Base-by-base conservation (phyloP, 106 monocot genomes). In the Chionographis japonica region DNA sequence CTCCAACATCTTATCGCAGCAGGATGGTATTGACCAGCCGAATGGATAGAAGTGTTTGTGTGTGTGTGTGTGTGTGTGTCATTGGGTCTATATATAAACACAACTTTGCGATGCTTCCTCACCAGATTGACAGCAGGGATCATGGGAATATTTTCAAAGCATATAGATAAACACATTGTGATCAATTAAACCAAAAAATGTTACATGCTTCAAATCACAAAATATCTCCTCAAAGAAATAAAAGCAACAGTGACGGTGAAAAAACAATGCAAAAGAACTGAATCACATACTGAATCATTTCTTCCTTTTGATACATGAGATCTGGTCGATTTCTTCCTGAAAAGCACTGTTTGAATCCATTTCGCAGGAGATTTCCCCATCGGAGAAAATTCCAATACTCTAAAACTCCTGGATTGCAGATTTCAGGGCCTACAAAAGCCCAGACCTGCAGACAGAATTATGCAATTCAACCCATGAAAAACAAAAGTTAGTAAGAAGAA, bases 341-440 rank as follows among this genome's bases (percentile, higher is more conserved):
- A 91, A n/a, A 94, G 70, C 59, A 95, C 50, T 2, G 85, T 68
- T 36, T 90, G 92, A 35, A 98, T 83, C 97, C 97, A 98, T 61
- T 90, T 98, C 9, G 67, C 97, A n/a, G 97, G 97, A n/a, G 97
- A 98, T 73, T 89, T 98, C 65, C 89, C 92, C 97, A 98, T 98
- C 14, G 35, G 19, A 41, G 58, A 20, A 38, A 51, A 60, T 19
- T 27, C 27, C 27, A 27, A 27, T 27, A 27, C 27, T 27, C 27
- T 27, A 27, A 27, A 27, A 27, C 27, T 55, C 53, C 52, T 35
- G 39, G 20, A 37, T 16, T 16, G 36, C 35, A 37, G 35, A 50
- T 5, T 58, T 15, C n/a, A 37, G 16, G 43, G 20, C 69, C 66
- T 76, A 64, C 46, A 71, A 40, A 39, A 65, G 66, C 17, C 39